phyloP scores from a whole-genome alignment of 371 early-diverging fungal genomes.

The Phascolomyces articulosus region DNA sequence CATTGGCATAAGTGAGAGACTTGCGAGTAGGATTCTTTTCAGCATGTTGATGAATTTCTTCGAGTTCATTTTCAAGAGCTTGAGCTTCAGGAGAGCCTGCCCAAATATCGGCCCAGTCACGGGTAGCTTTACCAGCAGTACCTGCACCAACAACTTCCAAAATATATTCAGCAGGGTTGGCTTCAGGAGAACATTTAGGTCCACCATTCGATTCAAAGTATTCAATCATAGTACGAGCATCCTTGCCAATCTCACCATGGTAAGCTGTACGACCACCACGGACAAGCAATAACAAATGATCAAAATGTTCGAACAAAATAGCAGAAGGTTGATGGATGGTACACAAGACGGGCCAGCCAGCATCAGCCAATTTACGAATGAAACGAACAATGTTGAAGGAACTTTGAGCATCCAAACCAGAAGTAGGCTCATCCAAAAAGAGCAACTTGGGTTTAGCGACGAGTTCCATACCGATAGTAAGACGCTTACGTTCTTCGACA shows the following conservation, averaged over 20 bases:
- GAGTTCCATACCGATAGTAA: slow-evolving; percentile 71
- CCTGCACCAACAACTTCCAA: slow-evolving; percentile 57
- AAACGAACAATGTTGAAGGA: slow-evolving; percentile 69
- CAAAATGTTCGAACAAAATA: slow-evolving; percentile 65
- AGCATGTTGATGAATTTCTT: slow-evolving; percentile 23
- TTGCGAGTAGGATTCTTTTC: slow-evolving; percentile 21
- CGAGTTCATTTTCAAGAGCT: slow-evolving; percentile 23
- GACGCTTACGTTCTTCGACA: slow-evolving; percentile 68
- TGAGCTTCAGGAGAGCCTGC: slow-evolving; percentile 34
- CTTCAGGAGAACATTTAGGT: slow-evolving; percentile 48
- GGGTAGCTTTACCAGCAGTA: slow-evolving; percentile 43
- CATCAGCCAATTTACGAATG: slow-evolving; percentile 61
- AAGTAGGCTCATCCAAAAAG: slow-evolving; percentile 88
- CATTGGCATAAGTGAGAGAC: slow-evolving; percentile 34
- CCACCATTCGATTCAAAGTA: slow-evolving; percentile 69
- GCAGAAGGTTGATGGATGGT: slow-evolving; percentile 76
- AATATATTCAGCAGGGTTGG: slow-evolving; percentile 77
- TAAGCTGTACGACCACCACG: slow-evolving; percentile 65
- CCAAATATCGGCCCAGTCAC: slow-evolving; percentile 65
- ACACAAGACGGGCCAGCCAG: slow-evolving; percentile 62
- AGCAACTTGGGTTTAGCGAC: slow-evolving; percentile 73
- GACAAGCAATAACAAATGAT: slow-evolving; percentile 67
- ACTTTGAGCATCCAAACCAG: slow-evolving; percentile 67
- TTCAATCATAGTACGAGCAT: slow-evolving; percentile 51
- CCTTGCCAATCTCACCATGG: slow-evolving; percentile 63